Evolutionary conservation across 2,329 filamentous ascomycete genomes (phyloP).

Genomic region (Tolypocladium nubicola): DNA sequence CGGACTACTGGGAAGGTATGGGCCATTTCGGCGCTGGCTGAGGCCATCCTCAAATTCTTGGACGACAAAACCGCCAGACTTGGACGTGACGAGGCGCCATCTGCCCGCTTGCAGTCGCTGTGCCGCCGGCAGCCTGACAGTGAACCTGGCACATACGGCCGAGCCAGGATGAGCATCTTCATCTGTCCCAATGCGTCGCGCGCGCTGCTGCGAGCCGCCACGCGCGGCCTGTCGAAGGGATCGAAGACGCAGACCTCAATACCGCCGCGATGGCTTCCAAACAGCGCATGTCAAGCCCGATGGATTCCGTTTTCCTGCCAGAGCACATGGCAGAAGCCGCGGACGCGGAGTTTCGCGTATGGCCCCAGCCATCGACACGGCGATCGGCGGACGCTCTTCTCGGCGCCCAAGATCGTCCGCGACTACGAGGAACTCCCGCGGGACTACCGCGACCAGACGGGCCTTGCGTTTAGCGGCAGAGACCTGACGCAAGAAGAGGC

Average conservation of each 20-base stretch:
- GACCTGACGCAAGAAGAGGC: slow-evolving; percentile 40
- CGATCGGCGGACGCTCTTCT: slow-evolving; percentile 22
- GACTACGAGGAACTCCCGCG: slow-evolving; percentile 47
- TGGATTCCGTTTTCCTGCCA: background rate
- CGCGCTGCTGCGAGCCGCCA: slow-evolving; percentile 16
- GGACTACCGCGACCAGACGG: slow-evolving; percentile 43
- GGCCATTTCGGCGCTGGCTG: background rate
- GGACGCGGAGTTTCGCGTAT: background rate
- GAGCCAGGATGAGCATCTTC: slow-evolving; percentile 1
- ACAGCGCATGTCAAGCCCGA: background rate
- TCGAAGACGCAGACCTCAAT: background rate
- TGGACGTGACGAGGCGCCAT: background rate
- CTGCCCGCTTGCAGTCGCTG: background rate
- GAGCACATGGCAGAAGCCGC: slow-evolving; percentile 1
- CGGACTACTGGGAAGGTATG: background rate
- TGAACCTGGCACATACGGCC: background rate
- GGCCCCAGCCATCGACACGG: slow-evolving; percentile 6
- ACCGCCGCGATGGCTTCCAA: slow-evolving; percentile 7
- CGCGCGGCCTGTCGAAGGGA: slow-evolving; percentile 9
- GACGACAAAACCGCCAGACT: background rate
- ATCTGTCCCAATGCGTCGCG: slow-evolving; percentile 14
- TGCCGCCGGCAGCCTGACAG: background rate
- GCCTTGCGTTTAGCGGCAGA: slow-evolving; percentile 39
- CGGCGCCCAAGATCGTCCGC: slow-evolving; percentile 28
- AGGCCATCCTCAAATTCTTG: background rate